These are phyloP conservation scores for Talaromyces funiculosus DNA, from an alignment of 2,329 filamentous ascomycete genomes.

Conservation along the genomic window DNA sequence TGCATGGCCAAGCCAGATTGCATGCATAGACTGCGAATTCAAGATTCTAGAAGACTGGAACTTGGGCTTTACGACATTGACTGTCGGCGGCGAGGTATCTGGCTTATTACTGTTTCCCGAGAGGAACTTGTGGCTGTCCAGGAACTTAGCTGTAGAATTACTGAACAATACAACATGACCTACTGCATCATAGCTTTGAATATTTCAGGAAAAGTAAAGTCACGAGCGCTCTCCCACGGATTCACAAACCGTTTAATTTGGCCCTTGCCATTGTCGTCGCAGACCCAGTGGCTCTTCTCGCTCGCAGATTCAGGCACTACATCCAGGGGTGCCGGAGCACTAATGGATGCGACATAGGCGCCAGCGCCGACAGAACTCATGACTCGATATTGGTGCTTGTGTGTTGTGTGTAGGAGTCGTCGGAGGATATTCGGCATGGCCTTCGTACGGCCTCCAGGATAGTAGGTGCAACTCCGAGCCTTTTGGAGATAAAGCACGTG, in stretches of 20 bases:
- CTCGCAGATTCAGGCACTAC: slow-evolving; percentile 7
- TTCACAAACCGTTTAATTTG: slow-evolving; percentile 11
- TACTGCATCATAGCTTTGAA: slow-evolving; percentile 14
- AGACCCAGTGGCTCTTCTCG: slow-evolving; percentile 14
- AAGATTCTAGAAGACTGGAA: slow-evolving; percentile 13
- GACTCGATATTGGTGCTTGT: background rate
- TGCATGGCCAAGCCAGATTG: slow-evolving; percentile 86
- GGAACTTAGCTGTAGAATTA: background rate
- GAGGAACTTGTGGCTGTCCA: slow-evolving; percentile 12
- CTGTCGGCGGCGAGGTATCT: slow-evolving; percentile 14
- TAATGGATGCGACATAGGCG: background rate
- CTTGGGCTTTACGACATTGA: slow-evolving; percentile 13
- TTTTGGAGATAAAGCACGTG: background rate
- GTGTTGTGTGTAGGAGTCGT: background rate
- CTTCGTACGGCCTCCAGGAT: background rate
- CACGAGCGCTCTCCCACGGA: slow-evolving; percentile 14
- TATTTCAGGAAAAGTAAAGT: slow-evolving; percentile 12
- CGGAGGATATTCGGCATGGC: background rate
- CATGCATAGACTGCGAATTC: slow-evolving; percentile 40
- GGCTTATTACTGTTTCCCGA: slow-evolving; percentile 15
- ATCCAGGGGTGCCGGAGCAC: background rate
- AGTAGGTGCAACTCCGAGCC: background rate
- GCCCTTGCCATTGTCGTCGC: slow-evolving; percentile 1
- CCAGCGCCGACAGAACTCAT: background rate
- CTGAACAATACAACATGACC: background rate